These are phyloP conservation scores for Obba rivulosa DNA, from an alignment of 768 basidiomycete species.

Conservation along the genomic window DNA sequence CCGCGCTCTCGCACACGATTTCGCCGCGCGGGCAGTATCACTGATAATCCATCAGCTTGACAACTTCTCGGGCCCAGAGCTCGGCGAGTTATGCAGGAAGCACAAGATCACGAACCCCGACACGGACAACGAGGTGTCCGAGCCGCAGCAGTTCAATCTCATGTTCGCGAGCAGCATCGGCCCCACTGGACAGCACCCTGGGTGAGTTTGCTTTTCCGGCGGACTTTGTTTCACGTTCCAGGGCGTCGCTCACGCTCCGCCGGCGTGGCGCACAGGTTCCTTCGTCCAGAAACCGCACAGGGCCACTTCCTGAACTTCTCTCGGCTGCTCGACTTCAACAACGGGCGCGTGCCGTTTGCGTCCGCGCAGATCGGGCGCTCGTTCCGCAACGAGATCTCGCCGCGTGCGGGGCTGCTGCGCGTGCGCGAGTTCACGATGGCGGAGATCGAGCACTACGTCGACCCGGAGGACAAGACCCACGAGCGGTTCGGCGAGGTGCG, in stretches of 20 bases:
- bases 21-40: neutral
- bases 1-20: neutral
- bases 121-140: conserved; percentile 87
- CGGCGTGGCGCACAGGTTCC: conserved; percentile 48
- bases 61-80: conserved; percentile 85
- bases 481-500: conserved; percentile 76
- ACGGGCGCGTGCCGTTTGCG: conserved; percentile 92
- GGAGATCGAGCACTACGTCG: conserved; percentile 98
- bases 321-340: conserved; percentile 96
- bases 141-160: conserved; percentile 95
- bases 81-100: conserved; percentile 81
- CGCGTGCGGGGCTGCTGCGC: conserved; percentile 91
- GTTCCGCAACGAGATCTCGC: conserved; percentile 98
- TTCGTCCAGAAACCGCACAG: conserved; percentile 97
- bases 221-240: neutral
- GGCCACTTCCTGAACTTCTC: conserved; percentile 99
- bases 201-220: conserved; percentile 55
- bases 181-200: conserved; percentile 94
- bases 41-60: conserved; percentile 56
- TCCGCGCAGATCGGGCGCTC: conserved; percentile 94
- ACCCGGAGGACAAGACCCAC: conserved; percentile 89
- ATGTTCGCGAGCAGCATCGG: conserved; percentile 99
- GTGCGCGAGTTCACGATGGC: conserved; percentile 99
- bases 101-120: conserved; percentile 84
- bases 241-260: neutral